Conservation (phyloP, 2,329 filamentous ascomycete species). For the Fusarium staphyleae region DNA sequence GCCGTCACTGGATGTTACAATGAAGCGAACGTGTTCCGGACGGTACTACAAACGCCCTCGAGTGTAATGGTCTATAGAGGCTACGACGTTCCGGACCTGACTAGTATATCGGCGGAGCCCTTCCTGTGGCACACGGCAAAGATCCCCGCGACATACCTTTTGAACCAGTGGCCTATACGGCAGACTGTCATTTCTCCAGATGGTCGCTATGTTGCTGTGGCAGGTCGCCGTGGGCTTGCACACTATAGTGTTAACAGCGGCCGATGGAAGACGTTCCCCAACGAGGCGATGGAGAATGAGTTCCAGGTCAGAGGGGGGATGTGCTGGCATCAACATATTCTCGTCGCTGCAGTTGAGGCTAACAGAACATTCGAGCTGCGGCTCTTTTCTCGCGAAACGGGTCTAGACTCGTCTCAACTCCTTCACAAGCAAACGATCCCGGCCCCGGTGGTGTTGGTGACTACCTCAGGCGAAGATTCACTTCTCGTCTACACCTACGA, state of each 20-base stretch:
- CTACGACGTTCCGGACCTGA: conserved; percentile 89
- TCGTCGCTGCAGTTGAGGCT: conserved; percentile 91
- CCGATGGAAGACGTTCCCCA: conserved; percentile 93
- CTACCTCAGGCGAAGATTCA: conserved; percentile 90
- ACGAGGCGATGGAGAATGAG: conserved; percentile 81
- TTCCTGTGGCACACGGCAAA: conserved; percentile 95
- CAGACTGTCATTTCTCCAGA: conserved; percentile 88
- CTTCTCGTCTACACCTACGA: conserved; percentile 96
- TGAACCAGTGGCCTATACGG: conserved; percentile 92
- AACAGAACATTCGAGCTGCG: conserved; percentile 84
- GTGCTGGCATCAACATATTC: conserved; percentile 97
- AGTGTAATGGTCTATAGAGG: conserved; percentile 93
- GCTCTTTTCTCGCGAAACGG: conserved; percentile 88
- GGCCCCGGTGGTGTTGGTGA: conserved; percentile 87
- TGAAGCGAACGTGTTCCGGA: conserved; percentile 87
- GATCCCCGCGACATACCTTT: conserved; percentile 82
- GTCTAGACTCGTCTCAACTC: conserved; percentile 74
- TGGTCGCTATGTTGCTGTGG: conserved; percentile 93
- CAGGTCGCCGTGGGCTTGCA: conserved; percentile 87
- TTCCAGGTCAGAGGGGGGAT: conserved; percentile 94
- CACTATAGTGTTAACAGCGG: conserved; percentile 96
- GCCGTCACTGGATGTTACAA: conserved; percentile 93
- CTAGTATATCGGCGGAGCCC: conserved; percentile 88
- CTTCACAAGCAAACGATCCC: conserved; percentile 81
- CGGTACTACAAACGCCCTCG: conserved; percentile 85